Percentiles rank a stretch among this genome's conserved stretches.
Conservation (phyloP, 352 stramenopile species). For the Phytophthora tentaculata region DNA sequence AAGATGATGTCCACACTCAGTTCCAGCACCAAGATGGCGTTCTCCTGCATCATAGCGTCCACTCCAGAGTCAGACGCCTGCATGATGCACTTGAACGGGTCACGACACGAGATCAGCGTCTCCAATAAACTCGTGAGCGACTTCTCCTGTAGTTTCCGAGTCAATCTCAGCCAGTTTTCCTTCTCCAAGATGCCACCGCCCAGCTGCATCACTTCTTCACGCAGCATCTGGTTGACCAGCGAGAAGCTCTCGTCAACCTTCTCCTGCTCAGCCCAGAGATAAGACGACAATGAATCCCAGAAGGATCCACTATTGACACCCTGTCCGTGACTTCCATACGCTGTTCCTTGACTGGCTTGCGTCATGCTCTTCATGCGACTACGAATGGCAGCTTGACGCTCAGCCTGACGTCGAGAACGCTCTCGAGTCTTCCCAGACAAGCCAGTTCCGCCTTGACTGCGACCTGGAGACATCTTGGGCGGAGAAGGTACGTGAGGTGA, state of each 20-base stretch:
- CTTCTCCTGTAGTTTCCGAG: constrained; percentile 73
- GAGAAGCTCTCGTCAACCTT: constrained; percentile 83
- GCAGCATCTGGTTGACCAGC: constrained; percentile 78
- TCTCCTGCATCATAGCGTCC: constrained; percentile 90
- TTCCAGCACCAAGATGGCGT: constrained; percentile 88
- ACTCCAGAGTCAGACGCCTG: constrained; percentile 54
- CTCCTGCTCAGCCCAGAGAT: constrained; percentile 85
- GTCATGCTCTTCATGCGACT: constrained; percentile 85
- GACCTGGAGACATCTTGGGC: constrained; percentile 39
- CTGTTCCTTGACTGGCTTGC: constrained; percentile 52
- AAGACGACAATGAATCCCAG: constrained; percentile 86
- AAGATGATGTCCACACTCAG: constrained; percentile 86
- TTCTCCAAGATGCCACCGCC: constrained; percentile 83
- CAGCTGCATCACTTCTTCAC: constrained; percentile 74
- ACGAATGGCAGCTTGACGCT: constrained; percentile 82
- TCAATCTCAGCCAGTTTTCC: constrained; percentile 87
- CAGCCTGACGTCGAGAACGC: constrained; percentile 75
- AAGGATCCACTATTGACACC: constrained; percentile 58
- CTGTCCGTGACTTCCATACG: constrained; percentile 47
- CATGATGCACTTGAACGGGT: constrained; percentile 83
- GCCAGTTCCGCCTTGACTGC: constrained; percentile 50
- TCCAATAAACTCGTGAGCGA: constrained; percentile 72
- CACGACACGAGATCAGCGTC: constrained; percentile 74
- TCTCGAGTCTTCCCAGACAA: constrained; percentile 82
- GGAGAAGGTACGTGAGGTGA: constrained; percentile 33